These are phyloP conservation scores for Centaurea solstitialis DNA, from an alignment of 129 eudicot genomes.

Conservation along the genomic window DNA sequence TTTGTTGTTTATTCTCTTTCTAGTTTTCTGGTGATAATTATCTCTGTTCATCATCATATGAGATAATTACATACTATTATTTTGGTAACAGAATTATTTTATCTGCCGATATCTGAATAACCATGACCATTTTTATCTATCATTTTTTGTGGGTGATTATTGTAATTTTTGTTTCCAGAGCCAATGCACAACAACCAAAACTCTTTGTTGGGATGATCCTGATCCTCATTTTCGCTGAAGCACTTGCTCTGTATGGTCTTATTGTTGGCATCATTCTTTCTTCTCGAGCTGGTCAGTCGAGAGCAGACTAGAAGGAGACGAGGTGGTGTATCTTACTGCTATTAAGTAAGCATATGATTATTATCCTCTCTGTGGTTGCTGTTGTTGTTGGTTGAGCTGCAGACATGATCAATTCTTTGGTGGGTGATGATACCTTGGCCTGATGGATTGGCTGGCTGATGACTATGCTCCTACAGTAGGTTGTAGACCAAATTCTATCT, in stretches of 20 bases:
- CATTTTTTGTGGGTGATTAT: background rate
- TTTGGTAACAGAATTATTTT: background rate
- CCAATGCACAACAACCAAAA: conserved; percentile 92
- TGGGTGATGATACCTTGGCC: conserved; percentile 28
- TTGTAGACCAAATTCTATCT: conserved; percentile 38
- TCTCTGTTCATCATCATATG: background rate
- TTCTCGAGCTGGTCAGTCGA: conserved; percentile 94
- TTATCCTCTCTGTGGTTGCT: conserved; percentile 9
- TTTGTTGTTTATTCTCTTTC: background rate
- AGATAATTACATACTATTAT: background rate
- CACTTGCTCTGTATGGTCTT: conserved; percentile 82
- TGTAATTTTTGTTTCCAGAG: conserved; percentile 44
- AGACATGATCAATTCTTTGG: conserved; percentile 35
- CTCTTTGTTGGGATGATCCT: conserved; percentile 89
- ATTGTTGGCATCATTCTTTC: conserved; percentile 95
- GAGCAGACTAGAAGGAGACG: conserved; percentile 61
- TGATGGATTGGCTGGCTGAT: conserved; percentile 3
- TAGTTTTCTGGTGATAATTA: background rate
- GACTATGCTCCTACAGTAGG: conserved; percentile 20
- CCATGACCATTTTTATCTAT: background rate
- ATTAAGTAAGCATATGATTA: conserved; percentile 28
- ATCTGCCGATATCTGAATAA: background rate
- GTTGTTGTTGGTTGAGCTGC: conserved; percentile 33
- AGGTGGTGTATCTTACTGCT: conserved; percentile 11
- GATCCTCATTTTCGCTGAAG: conserved; percentile 90